Percentiles rank a stretch among this genome's conserved stretches.
These are phyloP conservation scores for Vicia villosa DNA, from an alignment of 306 rosid genomes.

Conservation along the genomic window DNA sequence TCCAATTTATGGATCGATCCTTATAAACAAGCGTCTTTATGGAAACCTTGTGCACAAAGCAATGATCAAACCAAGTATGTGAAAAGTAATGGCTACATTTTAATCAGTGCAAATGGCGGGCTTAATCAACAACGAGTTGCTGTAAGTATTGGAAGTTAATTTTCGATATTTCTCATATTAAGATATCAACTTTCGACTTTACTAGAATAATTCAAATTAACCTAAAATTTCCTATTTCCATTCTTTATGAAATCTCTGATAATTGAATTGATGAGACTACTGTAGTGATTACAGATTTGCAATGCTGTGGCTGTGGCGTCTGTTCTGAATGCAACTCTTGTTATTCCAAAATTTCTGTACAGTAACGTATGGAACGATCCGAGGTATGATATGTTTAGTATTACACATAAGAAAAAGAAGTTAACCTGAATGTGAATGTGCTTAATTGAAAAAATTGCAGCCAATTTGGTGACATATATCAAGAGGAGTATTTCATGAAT, in stretches of 20 bases:
- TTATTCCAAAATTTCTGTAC: constrained; percentile 78
- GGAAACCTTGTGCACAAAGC: constrained; percentile 87
- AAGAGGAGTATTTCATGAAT: constrained; percentile 76
- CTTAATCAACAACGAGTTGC: constrained; percentile 99
- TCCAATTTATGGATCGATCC: constrained; percentile 75
- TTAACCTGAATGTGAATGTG: not conserved
- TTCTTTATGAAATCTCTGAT: constrained; percentile 31
- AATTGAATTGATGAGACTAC: constrained; percentile 47
- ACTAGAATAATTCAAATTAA: not conserved
- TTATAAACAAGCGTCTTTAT: constrained; percentile 51
- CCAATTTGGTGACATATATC: constrained; percentile 94
- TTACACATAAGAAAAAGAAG: no score
- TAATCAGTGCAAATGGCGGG: constrained; percentile 95
- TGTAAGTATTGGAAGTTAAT: constrained; percentile 54
- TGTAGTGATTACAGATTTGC: constrained; percentile 72
- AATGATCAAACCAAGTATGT: constrained; percentile 34
- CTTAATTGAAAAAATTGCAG: constrained; percentile 49
- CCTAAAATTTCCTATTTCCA: not conserved
- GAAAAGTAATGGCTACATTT: constrained; percentile 75
- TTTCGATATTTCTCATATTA: constrained; percentile 18
- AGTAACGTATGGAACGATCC: constrained; percentile 99
- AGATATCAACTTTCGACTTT: constrained; percentile 1
- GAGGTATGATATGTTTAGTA: constrained; percentile 50
- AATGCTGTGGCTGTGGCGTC: constrained; percentile 91
- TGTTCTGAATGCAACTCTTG: constrained; percentile 89